Percentiles rank a stretch among this genome's conserved stretches.
Conservation (phyloP, 805 yeast species). For the Zygoascus ofunaensis region DNA sequence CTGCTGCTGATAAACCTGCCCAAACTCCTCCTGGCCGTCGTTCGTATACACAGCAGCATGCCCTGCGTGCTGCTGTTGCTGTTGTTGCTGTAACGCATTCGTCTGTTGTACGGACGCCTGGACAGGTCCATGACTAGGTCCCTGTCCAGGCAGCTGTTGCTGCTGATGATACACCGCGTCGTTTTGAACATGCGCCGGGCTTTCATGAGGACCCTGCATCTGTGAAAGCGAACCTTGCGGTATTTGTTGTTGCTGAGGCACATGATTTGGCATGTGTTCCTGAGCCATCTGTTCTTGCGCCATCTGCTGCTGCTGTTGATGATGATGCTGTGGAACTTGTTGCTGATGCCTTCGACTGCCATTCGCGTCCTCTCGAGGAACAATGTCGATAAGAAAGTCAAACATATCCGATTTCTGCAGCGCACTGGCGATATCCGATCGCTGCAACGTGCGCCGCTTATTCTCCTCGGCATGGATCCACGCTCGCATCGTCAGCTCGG, state of each 20-base stretch:
- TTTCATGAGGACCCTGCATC: neutral
- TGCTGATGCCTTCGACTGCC: constrained; percentile 4
- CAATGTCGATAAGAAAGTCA: constrained; percentile 92
- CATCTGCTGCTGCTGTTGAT: neutral
- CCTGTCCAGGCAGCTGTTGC: too few relatives aligned
- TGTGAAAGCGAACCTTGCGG: too few relatives aligned
- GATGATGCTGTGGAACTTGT: too few relatives aligned
- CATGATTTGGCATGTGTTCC: neutral
- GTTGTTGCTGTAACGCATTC: too few relatives aligned
- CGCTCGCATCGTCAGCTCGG: constrained; percentile 96
- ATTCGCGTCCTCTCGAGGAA: constrained; percentile 74
- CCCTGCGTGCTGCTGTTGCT: neutral
- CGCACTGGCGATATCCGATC: constrained; percentile 92
- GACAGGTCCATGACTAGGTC: neutral
- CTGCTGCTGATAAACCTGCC: constrained; percentile 11
- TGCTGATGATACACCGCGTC: too few relatives aligned
- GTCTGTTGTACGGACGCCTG: too few relatives aligned
- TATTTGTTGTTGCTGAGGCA: neutral
- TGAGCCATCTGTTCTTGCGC: constrained; percentile 1
- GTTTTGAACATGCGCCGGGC: too few relatives aligned
- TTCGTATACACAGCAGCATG: neutral
- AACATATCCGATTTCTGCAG: constrained; percentile 93
- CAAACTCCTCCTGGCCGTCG: neutral
- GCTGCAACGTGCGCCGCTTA: constrained; percentile 88
- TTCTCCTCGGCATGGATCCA: constrained; percentile 98